Base-by-base conservation (phyloP, 2,329 filamentous ascomycete genomes). In the Aspergillus fischeri region DNA sequence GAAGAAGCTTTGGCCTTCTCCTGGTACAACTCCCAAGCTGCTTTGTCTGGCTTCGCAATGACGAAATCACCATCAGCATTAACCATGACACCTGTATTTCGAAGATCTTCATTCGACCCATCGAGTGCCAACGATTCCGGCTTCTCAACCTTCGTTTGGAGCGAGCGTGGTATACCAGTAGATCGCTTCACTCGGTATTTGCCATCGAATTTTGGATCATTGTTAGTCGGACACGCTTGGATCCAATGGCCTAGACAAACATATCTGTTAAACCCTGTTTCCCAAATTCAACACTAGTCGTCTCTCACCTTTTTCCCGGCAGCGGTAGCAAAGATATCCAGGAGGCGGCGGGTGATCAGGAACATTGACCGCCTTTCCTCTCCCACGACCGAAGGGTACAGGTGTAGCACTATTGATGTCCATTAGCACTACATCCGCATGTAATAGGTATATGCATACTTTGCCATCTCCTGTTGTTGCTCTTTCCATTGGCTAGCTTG, bases 21-120 rank as follows among this genome's bases (percentile, higher is more conserved):
- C 78, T 97, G 92, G 78, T 93, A 97, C 75, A 96, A 87, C 76
- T 97, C 91, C 94, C 94, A 99, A 47, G 93, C 89, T 65, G 89
- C 92, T 78, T 94, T 93, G 77, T 99, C 94, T 64, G 93, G 91
- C 77, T 95, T 89, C 62, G 92, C 92, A 80, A 97, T 90, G 69
- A 99, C 94, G 80, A 94, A 97, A 74, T 97, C 92, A 74, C 94
- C 94, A 73, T 96, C 92, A 60, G 92, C 91, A 75, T 97, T 97
- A 66, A 97, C 89, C 93, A 97, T 97, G 71, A 97, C 88, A 67
- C 92, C 91, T 59, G 91, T 88, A 63, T 91, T 86, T 75, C 95
- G 92, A 57, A 84, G 76, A 70, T 92, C 88, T 71, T 96, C 92
- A 66, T 87, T 86, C 49, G 88, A 86, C 53, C 87, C 88, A 73